These are phyloP conservation scores for Aspergillus carbonarius DNA, from an alignment of 2,329 filamentous ascomycete species.

Conservation along the genomic window DNA sequence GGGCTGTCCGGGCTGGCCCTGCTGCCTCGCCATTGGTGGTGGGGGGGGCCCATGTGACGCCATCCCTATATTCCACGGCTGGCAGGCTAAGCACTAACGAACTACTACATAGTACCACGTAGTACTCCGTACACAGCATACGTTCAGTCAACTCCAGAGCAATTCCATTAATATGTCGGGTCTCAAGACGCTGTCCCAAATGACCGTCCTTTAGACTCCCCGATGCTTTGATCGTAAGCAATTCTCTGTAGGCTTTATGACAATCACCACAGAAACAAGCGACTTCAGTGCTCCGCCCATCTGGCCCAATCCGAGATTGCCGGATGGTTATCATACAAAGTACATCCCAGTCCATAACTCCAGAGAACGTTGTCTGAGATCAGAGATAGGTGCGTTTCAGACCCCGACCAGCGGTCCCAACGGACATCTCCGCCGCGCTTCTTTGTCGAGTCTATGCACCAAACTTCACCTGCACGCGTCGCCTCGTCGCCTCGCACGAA, in stretches of 20 bases:
- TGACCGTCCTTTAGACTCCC: not conserved
- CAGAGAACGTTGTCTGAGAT: slow-evolving; percentile 22
- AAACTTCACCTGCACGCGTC: not conserved
- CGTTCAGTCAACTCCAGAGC: not conserved
- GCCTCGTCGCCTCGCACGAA: not conserved
- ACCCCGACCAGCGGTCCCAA: not conserved
- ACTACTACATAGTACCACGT: too few relatives aligned
- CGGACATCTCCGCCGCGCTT: slow-evolving; percentile 3
- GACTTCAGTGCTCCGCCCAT: slow-evolving; percentile 19
- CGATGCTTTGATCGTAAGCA: not conserved
- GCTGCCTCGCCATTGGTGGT: not conserved
- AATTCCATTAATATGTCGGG: not conserved
- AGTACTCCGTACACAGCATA: too few relatives aligned
- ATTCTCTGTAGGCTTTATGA: slow-evolving; percentile 12
- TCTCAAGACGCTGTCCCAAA: not conserved
- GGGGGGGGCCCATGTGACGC: too few relatives aligned
- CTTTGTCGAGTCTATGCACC: slow-evolving; percentile 5
- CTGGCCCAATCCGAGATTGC: slow-evolving; percentile 20
- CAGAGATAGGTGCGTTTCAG: slow-evolving; percentile 11
- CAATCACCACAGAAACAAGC: slow-evolving; percentile 21
- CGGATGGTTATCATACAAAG: slow-evolving; percentile 34
- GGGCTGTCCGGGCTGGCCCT: not conserved
- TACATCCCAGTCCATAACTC: slow-evolving; percentile 33
- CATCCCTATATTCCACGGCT: too few relatives aligned
- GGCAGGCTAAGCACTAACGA: too few relatives aligned